Evolutionary conservation across 306 rosid species (phyloP).

Genomic region (Cucurbita pepo): DNA sequence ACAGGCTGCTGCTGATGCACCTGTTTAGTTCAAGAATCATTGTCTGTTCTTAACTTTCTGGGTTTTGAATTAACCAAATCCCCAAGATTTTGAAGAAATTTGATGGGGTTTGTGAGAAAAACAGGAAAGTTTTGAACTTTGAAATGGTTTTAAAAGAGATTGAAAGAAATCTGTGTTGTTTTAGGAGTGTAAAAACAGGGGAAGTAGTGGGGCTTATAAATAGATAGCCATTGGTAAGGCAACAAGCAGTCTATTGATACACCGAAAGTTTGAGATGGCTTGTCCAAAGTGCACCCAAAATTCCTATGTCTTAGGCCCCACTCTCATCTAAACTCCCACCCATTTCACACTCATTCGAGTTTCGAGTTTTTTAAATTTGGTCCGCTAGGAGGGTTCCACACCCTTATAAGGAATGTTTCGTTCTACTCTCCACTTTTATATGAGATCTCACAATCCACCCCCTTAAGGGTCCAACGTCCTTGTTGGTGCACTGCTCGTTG

Average conservation of each 20-base stretch:
- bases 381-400: no score
- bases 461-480: no score
- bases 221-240: conserved; percentile 12
- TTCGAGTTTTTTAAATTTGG: no score
- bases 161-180: background rate
- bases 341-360: conserved; percentile 34
- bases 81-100: conserved; percentile 1
- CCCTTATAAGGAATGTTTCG: no score
- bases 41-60: conserved; percentile 24
- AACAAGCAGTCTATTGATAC: conserved; percentile 27
- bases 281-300: conserved; percentile 48
- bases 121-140: background rate
- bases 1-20: conserved; percentile 14
- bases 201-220: conserved; percentile 13
- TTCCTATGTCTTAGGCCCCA: conserved; percentile 40
- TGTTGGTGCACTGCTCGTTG: no score
- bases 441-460: no score
- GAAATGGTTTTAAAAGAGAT: no score
- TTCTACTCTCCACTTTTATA: no score
- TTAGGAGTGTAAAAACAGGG: conserved; percentile 20
- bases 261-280: conserved; percentile 82
- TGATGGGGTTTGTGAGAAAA: background rate
- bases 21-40: conserved; percentile 49
- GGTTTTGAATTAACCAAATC: conserved; percentile 2
- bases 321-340: conserved; percentile 21